A percentile compares a stretch with the other conserved stretches of the same genome.
phyloP scores from a whole-genome alignment of 345 rosid genomes.

The Eucalyptus tenuipes region DNA sequence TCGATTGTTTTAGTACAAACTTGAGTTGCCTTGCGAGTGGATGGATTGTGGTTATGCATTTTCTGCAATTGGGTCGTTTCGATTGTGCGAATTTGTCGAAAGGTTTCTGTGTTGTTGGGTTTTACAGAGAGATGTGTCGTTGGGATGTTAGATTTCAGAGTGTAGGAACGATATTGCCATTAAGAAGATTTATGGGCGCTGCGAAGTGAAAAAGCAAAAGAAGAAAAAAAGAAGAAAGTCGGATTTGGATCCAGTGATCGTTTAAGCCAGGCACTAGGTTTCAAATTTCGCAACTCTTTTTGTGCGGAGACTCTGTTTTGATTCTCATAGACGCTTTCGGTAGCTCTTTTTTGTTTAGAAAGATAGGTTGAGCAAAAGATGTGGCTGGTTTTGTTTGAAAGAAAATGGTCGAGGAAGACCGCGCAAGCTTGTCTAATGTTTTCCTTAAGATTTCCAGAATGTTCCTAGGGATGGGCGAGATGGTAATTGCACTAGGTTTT shows the following conservation, averaged over 20 bases:
- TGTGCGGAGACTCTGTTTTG: background rate
- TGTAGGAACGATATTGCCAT: background rate
- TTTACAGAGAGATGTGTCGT: background rate
- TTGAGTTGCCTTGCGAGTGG: background rate
- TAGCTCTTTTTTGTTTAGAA: background rate
- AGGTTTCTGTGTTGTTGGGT: background rate
- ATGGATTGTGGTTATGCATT: background rate
- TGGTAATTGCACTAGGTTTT: too few relatives aligned
- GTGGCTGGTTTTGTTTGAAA: background rate
- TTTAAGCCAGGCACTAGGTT: background rate
- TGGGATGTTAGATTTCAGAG: background rate
- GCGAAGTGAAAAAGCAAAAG: background rate
- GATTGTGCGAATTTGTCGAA: background rate
- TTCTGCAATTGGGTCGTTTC: background rate
- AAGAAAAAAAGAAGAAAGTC: background rate
- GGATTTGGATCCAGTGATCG: background rate
- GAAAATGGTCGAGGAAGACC: too few relatives aligned
- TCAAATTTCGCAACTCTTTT: background rate
- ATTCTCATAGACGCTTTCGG: background rate
- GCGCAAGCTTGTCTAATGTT: too few relatives aligned
- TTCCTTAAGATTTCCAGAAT: too few relatives aligned
- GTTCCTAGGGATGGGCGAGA: too few relatives aligned
- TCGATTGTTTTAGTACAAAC: background rate
- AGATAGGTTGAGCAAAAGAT: background rate
- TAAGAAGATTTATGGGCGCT: background rate